These are phyloP conservation scores for Vigna unguiculata DNA, from an alignment of 306 rosid genomes.

Conservation along the genomic window DNA sequence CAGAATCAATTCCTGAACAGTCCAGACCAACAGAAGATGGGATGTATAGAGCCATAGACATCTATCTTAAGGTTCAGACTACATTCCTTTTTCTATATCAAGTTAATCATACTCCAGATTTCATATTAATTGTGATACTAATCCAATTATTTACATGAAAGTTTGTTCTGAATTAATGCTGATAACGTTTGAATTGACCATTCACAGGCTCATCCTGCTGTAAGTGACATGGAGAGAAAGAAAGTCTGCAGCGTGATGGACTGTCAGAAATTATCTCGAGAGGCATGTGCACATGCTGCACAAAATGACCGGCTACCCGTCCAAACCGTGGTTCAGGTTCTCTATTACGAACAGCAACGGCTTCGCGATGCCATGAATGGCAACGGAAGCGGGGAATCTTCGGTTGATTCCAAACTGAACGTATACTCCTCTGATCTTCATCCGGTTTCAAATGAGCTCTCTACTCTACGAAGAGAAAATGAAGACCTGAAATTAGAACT, in stretches of 20 bases:
- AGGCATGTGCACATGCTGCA: conserved; percentile 97
- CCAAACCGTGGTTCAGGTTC: conserved; percentile 95
- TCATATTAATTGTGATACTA: neutral
- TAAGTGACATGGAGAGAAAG: conserved; percentile 94
- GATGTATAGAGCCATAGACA: conserved; percentile 90
- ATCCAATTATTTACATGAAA: neutral
- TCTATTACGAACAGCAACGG: conserved; percentile 89
- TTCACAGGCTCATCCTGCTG: conserved; percentile 86
- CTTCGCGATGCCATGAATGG: conserved; percentile 83
- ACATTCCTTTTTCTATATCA: conserved; percentile 28
- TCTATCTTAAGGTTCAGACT: conserved; percentile 83
- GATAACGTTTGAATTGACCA: conserved; percentile 32
- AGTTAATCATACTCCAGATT: neutral
- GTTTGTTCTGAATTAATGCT: conserved; percentile 13
- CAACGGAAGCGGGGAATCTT: conserved; percentile 49
- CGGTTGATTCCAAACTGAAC: conserved; percentile 53
- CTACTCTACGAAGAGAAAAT: conserved; percentile 70
- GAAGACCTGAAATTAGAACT: conserved; percentile 76
- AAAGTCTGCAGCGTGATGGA: conserved; percentile 95
- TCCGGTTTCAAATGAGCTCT: conserved; percentile 67
- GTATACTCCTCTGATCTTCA: conserved; percentile 57
- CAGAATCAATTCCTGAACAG: conserved; percentile 87
- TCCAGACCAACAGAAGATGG: conserved; percentile 88
- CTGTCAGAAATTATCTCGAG: conserved; percentile 89
- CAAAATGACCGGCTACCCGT: conserved; percentile 95